Conservation (phyloP, 371 early-diverging fungal genomes). For the Lichtheimia hyalospora region DNA sequence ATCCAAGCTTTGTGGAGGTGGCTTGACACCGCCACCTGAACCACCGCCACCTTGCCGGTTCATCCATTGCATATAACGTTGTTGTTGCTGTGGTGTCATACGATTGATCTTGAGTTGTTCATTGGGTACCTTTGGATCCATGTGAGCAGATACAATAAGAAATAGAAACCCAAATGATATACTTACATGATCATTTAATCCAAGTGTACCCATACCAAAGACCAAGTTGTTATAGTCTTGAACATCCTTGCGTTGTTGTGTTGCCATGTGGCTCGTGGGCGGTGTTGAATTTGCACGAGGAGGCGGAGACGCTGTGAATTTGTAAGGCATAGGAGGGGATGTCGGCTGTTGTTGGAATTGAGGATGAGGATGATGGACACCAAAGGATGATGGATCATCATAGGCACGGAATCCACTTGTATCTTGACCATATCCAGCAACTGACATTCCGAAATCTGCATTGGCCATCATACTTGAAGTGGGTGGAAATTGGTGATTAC, state of each 20-base stretch:
- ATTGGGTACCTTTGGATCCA: neutral
- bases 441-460: too few species aligned
- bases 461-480: too few species aligned
- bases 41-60: slow-evolving; percentile 6
- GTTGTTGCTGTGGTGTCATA: slow-evolving; percentile 14
- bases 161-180: neutral
- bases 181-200: slow-evolving; percentile 39
- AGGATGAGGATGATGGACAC: too few species aligned
- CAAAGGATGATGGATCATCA: too few species aligned
- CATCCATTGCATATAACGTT: slow-evolving; percentile 20
- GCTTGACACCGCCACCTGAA: slow-evolving; percentile 6
- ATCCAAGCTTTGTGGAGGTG: slow-evolving; percentile 28
- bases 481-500: neutral
- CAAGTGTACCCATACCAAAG: slow-evolving; percentile 27
- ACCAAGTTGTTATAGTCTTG: slow-evolving; percentile 27
- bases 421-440: too few species aligned
- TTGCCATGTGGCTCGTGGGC: slow-evolving; percentile 24
- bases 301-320: slow-evolving; percentile 32
- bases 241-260: slow-evolving; percentile 3
- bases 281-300: slow-evolving; percentile 47
- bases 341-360: slow-evolving; percentile 8
- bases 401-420: too few species aligned
- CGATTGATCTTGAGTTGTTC: neutral
- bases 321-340: slow-evolving; percentile 35
- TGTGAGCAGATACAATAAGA: slow-evolving; percentile 1